Evolutionary conservation across 495 filamentous ascomycete species (phyloP).

Genomic region (Venustampulla echinocandica): DNA sequence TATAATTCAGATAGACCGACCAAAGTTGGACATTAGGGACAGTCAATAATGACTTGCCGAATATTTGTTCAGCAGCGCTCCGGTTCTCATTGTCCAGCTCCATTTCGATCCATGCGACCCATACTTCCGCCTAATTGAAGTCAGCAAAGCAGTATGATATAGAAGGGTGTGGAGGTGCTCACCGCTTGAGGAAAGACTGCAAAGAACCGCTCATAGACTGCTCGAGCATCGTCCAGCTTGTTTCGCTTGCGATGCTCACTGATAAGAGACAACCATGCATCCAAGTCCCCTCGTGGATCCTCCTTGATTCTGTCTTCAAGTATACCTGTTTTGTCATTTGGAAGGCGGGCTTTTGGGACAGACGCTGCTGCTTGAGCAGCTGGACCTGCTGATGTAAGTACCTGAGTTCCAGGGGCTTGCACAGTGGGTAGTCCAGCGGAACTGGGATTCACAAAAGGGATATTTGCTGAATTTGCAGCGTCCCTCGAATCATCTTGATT

Average conservation of each 20-base stretch:
- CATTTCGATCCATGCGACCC: constrained; percentile 78
- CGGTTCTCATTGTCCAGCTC: constrained; percentile 78
- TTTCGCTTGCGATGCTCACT: constrained; percentile 72
- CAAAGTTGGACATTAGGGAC: constrained; percentile 78
- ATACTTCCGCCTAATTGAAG: constrained; percentile 69
- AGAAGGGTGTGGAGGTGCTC: constrained; percentile 35
- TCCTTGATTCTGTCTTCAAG: constrained; percentile 85
- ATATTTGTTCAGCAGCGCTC: constrained; percentile 67
- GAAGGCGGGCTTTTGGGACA: constrained; percentile 23
- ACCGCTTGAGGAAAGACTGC: constrained; percentile 82
- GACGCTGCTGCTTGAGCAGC: constrained; percentile 6
- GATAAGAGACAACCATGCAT: constrained; percentile 83
- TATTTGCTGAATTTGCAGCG: constrained; percentile 38
- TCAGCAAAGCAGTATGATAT: constrained; percentile 1
- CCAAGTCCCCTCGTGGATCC: constrained; percentile 82
- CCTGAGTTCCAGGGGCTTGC: constrained; percentile 34
- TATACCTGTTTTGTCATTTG: constrained; percentile 43
- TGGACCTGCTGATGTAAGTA: constrained; percentile 16
- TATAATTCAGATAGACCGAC: constrained; percentile 90
- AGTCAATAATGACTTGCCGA: constrained; percentile 60
- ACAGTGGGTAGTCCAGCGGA: constrained; percentile 28
- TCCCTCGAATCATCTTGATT: constrained; percentile 45
- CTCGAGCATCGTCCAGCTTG: constrained; percentile 72
- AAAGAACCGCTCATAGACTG: constrained; percentile 77
- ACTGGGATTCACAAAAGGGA: constrained; percentile 37